Evolutionary conservation across 805 yeast genomes (phyloP).

Genomic region (Ogataea corticis): DNA sequence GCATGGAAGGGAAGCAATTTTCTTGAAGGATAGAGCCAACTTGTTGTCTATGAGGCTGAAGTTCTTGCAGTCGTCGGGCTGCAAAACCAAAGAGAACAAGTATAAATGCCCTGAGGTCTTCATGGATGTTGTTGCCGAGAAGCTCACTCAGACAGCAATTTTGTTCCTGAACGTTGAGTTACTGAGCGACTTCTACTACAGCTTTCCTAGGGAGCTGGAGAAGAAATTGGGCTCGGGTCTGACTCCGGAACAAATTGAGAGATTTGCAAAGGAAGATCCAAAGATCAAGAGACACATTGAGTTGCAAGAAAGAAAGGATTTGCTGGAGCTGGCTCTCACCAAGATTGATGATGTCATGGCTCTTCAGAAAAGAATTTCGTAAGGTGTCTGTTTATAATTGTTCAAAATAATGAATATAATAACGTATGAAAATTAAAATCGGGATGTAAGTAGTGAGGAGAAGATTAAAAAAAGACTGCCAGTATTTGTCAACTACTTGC

Average conservation of each 20-base stretch:
- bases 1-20: slow-evolving; percentile 82
- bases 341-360: slow-evolving; percentile 87
- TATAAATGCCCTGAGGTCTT: slow-evolving; percentile 94
- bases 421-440: too few relatives aligned
- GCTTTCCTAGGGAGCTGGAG: slow-evolving; percentile 93
- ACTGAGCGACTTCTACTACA: slow-evolving; percentile 91
- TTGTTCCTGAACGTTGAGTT: slow-evolving; percentile 91
- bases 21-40: slow-evolving; percentile 70
- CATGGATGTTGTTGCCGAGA: slow-evolving; percentile 87
- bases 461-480: too few relatives aligned
- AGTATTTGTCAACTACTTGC: too few relatives aligned
- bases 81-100: slow-evolving; percentile 77
- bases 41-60: slow-evolving; percentile 74
- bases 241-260: slow-evolving; percentile 75
- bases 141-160: slow-evolving; percentile 90
- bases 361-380: slow-evolving; percentile 43
- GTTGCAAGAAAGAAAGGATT: slow-evolving; percentile 87
- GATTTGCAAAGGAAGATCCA: slow-evolving; percentile 93
- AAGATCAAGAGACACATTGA: slow-evolving; percentile 88
- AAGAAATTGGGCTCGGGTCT: slow-evolving; percentile 62
- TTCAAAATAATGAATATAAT: too few relatives aligned
- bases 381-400: background rate
- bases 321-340: slow-evolving; percentile 76
- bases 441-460: too few relatives aligned
- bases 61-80: slow-evolving; percentile 70